Evolutionary conservation across 2,329 filamentous ascomycete species (phyloP).

Genomic region (Diaporthe humulicola): DNA sequence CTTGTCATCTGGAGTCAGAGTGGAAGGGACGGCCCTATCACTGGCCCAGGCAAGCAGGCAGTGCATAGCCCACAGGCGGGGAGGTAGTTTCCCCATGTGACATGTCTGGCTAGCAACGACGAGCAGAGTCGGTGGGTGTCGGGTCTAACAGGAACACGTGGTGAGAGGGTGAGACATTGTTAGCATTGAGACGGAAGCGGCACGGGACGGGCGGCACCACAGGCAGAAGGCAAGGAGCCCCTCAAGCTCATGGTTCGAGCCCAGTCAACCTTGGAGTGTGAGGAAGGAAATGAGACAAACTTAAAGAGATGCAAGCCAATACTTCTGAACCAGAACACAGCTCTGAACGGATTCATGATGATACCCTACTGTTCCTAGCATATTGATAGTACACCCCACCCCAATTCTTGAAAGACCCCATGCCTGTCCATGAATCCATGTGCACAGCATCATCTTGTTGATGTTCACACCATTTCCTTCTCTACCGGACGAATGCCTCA

Average conservation of each 20-base stretch:
- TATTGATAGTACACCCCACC: neutral
- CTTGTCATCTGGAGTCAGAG: neutral
- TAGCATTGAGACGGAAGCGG: neutral
- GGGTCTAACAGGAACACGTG: neutral
- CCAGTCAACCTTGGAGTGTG: neutral
- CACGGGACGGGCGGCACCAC: constrained; percentile 12
- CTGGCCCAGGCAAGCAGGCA: neutral
- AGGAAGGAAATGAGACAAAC: constrained; percentile 6
- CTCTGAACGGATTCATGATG: neutral
- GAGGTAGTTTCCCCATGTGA: neutral
- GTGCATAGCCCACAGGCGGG: neutral
- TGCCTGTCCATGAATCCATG: too few relatives aligned
- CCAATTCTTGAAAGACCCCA: too few relatives aligned
- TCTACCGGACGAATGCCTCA: neutral
- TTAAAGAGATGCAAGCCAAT: neutral
- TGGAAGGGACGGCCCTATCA: neutral
- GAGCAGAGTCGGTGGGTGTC: neutral
- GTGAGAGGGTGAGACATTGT: neutral
- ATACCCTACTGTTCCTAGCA: neutral
- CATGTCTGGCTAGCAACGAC: neutral
- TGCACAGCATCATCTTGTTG: too few relatives aligned
- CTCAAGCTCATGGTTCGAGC: neutral
- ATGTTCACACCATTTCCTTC: too few relatives aligned
- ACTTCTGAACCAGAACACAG: neutral
- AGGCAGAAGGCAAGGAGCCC: neutral